Evolutionary conservation across 139 green algal genomes (phyloP), one percentile per base, ranked within the genome.

Genomic region (Chlorella sp.): DNA sequence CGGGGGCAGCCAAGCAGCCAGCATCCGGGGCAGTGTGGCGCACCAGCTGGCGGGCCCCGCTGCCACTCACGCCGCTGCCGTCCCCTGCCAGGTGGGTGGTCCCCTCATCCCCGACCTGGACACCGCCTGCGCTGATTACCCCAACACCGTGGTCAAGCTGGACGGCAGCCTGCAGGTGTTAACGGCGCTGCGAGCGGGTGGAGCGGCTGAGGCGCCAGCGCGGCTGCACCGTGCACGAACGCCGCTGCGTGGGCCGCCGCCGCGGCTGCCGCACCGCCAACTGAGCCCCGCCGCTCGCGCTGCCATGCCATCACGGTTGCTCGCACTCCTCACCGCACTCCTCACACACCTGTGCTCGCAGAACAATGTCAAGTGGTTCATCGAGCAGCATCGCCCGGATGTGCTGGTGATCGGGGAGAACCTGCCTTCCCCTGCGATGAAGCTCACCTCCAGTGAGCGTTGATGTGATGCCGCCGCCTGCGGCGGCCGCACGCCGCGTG

Each of bases 151-250:
- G 33, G 71, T 89, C 15, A 67, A 73, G 23, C 72, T 78, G 35
- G 70, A 87, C 70, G 79, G 78, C 36, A 38, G n/a, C 14, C 50
- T 85, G 21, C 67, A 85, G 67, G 71, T 86, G n/a, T 31, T 15
- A 2, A 25, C 41, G n/a, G 72, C 67, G 7, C 33, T 84, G 61
- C n/a, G 53, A 67, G 61, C 40, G 35, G 40, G 23, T 68, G 60
- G n/a, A 11, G 56, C 27, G n/a, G 2, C 9, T 4, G n/a, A 29
- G 51, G 51, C 51, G 14, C 11, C 5, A 23, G 27, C 19, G 19
- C 14, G 51, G 19, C 51, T 14, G 6, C 19, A 8, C 14, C 51
- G 19, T 31, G 51, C 17, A 17, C 17, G 19, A 62, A 62, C 5
- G 55, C 55, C 60, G 36, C 59, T 45, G 3, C 2, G 2, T 11